Evolutionary conservation across 2,329 filamentous ascomycete species (phyloP).

Genomic region (Blumeria hordei): DNA sequence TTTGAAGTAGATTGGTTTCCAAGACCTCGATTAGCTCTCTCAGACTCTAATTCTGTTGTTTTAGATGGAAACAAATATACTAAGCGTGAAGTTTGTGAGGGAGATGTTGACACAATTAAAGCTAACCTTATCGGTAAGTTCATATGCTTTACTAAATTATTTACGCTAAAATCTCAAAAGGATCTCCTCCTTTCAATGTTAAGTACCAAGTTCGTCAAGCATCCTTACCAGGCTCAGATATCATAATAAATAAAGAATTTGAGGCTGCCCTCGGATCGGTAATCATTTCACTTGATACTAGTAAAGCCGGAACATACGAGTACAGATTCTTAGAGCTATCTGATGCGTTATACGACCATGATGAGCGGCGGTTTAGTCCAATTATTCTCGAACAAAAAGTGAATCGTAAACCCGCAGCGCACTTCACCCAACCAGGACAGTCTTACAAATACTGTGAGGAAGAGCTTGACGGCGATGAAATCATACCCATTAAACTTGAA

Average conservation of each 20-base stretch:
- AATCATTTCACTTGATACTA: conserved; percentile 66
- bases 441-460: conserved; percentile 90
- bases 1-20: conserved; percentile 76
- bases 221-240: conserved; percentile 37
- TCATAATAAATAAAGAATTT: conserved; percentile 43
- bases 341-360: conserved; percentile 66
- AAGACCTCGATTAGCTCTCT: conserved; percentile 45
- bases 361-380: conserved; percentile 37
- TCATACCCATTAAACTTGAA: conserved; percentile 64
- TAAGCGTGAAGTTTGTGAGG: conserved; percentile 76
- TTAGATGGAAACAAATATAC: conserved; percentile 30
- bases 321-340: conserved; percentile 68
- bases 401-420: conserved; percentile 57
- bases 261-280: conserved; percentile 55
- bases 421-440: conserved; percentile 67
- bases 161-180: conserved; percentile 18
- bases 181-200: conserved; percentile 57
- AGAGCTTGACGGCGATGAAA: conserved; percentile 58
- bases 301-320: conserved; percentile 56
- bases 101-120: conserved; percentile 76
- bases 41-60: conserved; percentile 37
- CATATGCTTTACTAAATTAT: background rate
- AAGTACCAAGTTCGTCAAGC: conserved; percentile 61
- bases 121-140: conserved; percentile 48
- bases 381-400: conserved; percentile 61